A percentile compares a stretch with the other conserved stretches of the same genome.
Evolutionary conservation across 1,139 yeast species (phyloP).

Genomic region (Scheffersomyces segobiensis): DNA sequence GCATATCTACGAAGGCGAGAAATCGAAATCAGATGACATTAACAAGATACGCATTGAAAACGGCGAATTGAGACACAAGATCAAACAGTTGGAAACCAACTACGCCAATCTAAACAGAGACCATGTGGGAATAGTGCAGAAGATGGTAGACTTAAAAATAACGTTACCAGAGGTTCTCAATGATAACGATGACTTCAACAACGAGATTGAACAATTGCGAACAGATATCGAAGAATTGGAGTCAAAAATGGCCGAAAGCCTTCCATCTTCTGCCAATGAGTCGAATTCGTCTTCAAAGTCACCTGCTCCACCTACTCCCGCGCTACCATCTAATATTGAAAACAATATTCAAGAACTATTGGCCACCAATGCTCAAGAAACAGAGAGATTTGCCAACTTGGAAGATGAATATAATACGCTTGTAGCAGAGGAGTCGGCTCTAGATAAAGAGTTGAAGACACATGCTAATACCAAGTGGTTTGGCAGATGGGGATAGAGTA

Average conservation of each 20-base stretch:
- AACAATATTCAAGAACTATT: slow-evolving; percentile 49
- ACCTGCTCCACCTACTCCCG: slow-evolving; percentile 30
- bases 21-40: slow-evolving; percentile 67
- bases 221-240: slow-evolving; percentile 55
- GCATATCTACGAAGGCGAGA: slow-evolving; percentile 69
- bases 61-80: slow-evolving; percentile 71
- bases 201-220: slow-evolving; percentile 60
- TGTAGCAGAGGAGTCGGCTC: slow-evolving; percentile 25
- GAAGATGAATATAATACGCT: slow-evolving; percentile 48
- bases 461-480: slow-evolving; percentile 35
- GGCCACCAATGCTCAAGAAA: slow-evolving; percentile 54
- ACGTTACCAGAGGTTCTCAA: slow-evolving; percentile 60
- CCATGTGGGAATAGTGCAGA: slow-evolving; percentile 54
- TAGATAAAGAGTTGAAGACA: slow-evolving; percentile 28
- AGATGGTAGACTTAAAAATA: slow-evolving; percentile 42
- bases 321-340: slow-evolving; percentile 44
- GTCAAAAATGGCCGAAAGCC: slow-evolving; percentile 25
- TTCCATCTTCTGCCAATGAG: slow-evolving; percentile 5
- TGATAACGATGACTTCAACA: slow-evolving; percentile 67
- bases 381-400: slow-evolving; percentile 53
- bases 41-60: slow-evolving; percentile 64
- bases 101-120: slow-evolving; percentile 74
- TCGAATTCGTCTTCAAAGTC: slow-evolving; percentile 18
- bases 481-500: slow-evolving; percentile 24
- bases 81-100: slow-evolving; percentile 70